phyloP scores from a whole-genome alignment of 495 filamentous ascomycete species.

The Aspergillus egyptiacus region DNA sequence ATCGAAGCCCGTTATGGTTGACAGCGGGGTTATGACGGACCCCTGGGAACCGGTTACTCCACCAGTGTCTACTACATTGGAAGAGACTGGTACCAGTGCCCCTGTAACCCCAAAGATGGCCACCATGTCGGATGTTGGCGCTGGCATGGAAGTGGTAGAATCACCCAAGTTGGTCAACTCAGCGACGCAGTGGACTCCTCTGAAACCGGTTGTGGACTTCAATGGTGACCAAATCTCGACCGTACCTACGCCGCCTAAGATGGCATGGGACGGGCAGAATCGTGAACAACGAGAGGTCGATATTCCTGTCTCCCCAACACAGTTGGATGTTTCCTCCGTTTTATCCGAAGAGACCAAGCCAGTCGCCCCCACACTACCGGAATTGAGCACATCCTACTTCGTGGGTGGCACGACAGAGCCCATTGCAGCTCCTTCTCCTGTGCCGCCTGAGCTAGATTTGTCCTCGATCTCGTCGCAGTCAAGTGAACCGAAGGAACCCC shows the following conservation, averaged over 20 bases:
- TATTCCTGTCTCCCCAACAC: constrained; percentile 16
- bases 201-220: constrained; percentile 17
- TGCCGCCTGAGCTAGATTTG: constrained; percentile 20
- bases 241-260: constrained; percentile 37
- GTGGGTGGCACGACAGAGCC: constrained; percentile 29
- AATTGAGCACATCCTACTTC: constrained; percentile 30
- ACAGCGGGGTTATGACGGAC: constrained; percentile 86
- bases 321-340: constrained; percentile 34
- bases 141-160: constrained; percentile 14
- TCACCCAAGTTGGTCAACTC: constrained; percentile 27
- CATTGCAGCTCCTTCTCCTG: constrained; percentile 19
- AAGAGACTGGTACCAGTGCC: constrained; percentile 1
- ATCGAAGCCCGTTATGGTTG: constrained; percentile 56
- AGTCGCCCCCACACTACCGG: constrained; percentile 23
- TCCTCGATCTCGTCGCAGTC: constrained; percentile 29
- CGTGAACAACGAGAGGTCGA: constrained; percentile 12
- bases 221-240: constrained; percentile 28
- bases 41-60: constrained; percentile 40
- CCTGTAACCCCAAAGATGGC: constrained; percentile 23
- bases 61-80: constrained; percentile 3
- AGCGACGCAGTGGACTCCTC: constrained; percentile 35
- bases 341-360: constrained; percentile 36
- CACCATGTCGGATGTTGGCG: constrained; percentile 16
- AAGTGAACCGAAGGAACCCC: constrained; percentile 24
- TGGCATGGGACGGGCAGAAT: constrained; percentile 32